phyloP scores from a whole-genome alignment of 352 stramenopile genomes.

The Phytophthora cryptogea region DNA sequence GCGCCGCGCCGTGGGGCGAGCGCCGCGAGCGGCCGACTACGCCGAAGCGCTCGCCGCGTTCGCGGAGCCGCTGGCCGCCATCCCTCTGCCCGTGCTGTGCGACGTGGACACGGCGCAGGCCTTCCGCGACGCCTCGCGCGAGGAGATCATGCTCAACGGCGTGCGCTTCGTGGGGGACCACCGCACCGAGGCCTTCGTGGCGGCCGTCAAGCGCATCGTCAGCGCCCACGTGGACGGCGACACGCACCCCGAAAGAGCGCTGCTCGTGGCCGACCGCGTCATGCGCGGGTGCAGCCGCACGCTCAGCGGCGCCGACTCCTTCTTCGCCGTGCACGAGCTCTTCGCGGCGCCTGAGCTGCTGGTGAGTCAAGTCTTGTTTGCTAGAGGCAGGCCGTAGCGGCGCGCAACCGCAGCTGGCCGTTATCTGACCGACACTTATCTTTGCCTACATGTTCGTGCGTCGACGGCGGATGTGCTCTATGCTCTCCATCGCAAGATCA shows the following conservation, averaged over 20 bases:
- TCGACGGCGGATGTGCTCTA: neutral
- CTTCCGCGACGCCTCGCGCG: slow-evolving; percentile 67
- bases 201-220: slow-evolving; percentile 77
- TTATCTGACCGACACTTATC: slow-evolving; percentile 11
- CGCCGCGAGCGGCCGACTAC: slow-evolving; percentile 59
- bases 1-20: slow-evolving; percentile 38
- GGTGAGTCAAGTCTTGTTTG: slow-evolving; percentile 24
- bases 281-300: slow-evolving; percentile 77
- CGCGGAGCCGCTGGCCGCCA: slow-evolving; percentile 35
- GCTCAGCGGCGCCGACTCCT: slow-evolving; percentile 76
- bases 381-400: no score
- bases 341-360: slow-evolving; percentile 61
- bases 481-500: slow-evolving; percentile 50
- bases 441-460: neutral
- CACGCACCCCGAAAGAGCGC: slow-evolving; percentile 44
- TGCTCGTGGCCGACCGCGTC: slow-evolving; percentile 62
- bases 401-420: neutral
- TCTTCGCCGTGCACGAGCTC: slow-evolving; percentile 76
- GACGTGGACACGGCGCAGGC: slow-evolving; percentile 73
- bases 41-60: slow-evolving; percentile 44
- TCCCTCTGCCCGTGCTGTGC: slow-evolving; percentile 62
- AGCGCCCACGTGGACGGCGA: slow-evolving; percentile 35
- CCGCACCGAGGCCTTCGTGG: slow-evolving; percentile 73
- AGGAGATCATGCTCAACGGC: slow-evolving; percentile 76
- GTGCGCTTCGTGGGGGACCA: slow-evolving; percentile 78